A percentile compares a stretch with the other conserved stretches of the same genome.
These are phyloP conservation scores for Alloascoidea hylecoeti DNA, from an alignment of 805 yeast species.

Conservation along the genomic window DNA sequence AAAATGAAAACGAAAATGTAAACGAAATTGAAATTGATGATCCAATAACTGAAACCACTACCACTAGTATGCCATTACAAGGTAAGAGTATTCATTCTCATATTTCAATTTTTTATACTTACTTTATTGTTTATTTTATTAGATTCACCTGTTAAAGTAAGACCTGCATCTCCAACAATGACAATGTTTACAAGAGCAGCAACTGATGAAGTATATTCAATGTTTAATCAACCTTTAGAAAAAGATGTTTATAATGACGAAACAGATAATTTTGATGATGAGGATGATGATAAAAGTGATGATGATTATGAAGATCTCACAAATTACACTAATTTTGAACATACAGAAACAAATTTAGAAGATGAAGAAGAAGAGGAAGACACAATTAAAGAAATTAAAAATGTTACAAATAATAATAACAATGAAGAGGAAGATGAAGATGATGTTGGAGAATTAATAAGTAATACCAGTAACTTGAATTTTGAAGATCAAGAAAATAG, in stretches of 20 bases:
- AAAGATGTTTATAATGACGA: conserved; percentile 14
- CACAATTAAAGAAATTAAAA: conserved; percentile 6
- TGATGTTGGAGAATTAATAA: conserved; percentile 2
- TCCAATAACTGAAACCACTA: conserved; percentile 14
- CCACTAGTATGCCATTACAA: conserved; percentile 30
- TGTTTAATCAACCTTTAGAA: conserved; percentile 50
- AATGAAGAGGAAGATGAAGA: conserved; percentile 5
- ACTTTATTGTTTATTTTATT: conserved; percentile 9
- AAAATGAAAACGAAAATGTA: neutral
- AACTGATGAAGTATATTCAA: conserved; percentile 52
- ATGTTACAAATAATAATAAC: conserved; percentile 5
- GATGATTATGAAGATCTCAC: conserved; percentile 9
- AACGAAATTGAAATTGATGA: neutral
- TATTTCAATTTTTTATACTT: conserved; percentile 8
- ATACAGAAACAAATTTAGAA: conserved; percentile 3
- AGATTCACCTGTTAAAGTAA: conserved; percentile 6
- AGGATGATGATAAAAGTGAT: conserved; percentile 11
- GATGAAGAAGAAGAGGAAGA: conserved; percentile 10
- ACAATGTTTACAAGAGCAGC: conserved; percentile 70
- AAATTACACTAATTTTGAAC: neutral
- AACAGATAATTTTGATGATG: conserved; percentile 6
- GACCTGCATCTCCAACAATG: conserved; percentile 58
- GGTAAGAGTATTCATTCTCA: conserved; percentile 19
- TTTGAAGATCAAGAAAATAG: conserved; percentile 1
- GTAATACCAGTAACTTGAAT: conserved; percentile 2